Evolutionary conservation across 176 grass and related monocot genomes (phyloP).

Genomic region (Tillandsia fasciculata): DNA sequence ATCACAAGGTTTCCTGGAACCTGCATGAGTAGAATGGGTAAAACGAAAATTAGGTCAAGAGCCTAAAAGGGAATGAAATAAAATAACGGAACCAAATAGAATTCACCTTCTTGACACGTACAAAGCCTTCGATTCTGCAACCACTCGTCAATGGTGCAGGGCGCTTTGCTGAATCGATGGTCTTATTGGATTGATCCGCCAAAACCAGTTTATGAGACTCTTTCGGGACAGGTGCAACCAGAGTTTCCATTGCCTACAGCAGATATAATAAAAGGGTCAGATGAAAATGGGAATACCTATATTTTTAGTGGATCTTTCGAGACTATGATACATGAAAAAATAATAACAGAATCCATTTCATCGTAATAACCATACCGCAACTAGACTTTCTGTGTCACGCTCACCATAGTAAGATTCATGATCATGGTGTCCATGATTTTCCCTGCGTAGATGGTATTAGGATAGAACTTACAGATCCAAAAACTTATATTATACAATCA

Average conservation of each 20-base stretch:
- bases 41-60: conserved; percentile 21
- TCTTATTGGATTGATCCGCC: conserved; percentile 73
- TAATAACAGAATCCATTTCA: not conserved
- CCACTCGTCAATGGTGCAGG: conserved; percentile 86
- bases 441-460: conserved; percentile 40
- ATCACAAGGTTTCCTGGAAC: conserved; percentile 92
- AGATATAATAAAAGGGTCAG: conserved; percentile 27
- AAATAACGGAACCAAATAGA: no score
- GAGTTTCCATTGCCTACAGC: conserved; percentile 83
- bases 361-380: conserved; percentile 50
- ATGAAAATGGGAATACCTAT: conserved; percentile 7
- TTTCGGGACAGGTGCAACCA: conserved; percentile 72
- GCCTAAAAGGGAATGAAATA: no score
- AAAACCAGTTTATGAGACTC: conserved; percentile 50
- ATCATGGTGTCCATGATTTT: conserved; percentile 89
- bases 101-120: conserved; percentile 84
- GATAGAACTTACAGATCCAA: not conserved
- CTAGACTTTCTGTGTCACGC: conserved; percentile 95
- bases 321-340: no score
- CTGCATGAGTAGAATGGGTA: conserved; percentile 29
- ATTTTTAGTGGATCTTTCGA: not conserved
- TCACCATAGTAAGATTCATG: conserved; percentile 99
- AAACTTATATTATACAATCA: no score
- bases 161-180: conserved; percentile 53
- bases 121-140: conserved; percentile 95